phyloP scores from a whole-genome alignment of 805 yeast genomes.

The Cyberlindnera euphorbiiphila region DNA sequence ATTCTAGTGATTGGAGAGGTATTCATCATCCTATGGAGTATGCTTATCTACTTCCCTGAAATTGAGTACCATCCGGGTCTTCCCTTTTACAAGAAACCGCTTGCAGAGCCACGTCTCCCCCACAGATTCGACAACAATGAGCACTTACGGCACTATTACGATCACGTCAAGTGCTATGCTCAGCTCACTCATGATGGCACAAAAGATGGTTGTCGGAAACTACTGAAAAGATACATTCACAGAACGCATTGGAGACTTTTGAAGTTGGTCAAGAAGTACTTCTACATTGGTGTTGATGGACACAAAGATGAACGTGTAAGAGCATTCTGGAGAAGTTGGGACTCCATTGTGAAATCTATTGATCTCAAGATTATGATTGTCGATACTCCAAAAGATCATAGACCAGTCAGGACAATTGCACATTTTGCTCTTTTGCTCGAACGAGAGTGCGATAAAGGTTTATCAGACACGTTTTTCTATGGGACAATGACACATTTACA shows the following conservation, averaged over 20 bases:
- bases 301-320: slow-evolving; percentile 5
- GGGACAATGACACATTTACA: slow-evolving; percentile 1
- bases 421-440: slow-evolving; percentile 4
- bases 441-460: neutral
- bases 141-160: slow-evolving; percentile 5
- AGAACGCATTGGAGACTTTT: slow-evolving; percentile 2
- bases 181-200: slow-evolving; percentile 10
- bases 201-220: slow-evolving; percentile 6
- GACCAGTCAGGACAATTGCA: slow-evolving; percentile 1
- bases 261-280: slow-evolving; percentile 5
- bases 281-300: slow-evolving; percentile 8
- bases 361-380: neutral
- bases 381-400: slow-evolving; percentile 6
- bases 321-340: slow-evolving; percentile 7
- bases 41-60: slow-evolving; percentile 10
- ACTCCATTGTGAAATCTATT: neutral
- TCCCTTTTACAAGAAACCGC: slow-evolving; percentile 4
- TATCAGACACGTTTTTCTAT: slow-evolving; percentile 1
- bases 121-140: slow-evolving; percentile 7
- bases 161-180: slow-evolving; percentile 7
- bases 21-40: too few species aligned
- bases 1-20: too few species aligned
- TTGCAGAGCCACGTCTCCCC: slow-evolving; percentile 3
- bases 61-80: slow-evolving; percentile 1
- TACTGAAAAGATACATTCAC: slow-evolving; percentile 7